Conservation (phyloP, 1,284 basidiomycete species). For the Rhodotorula sp. region DNA sequence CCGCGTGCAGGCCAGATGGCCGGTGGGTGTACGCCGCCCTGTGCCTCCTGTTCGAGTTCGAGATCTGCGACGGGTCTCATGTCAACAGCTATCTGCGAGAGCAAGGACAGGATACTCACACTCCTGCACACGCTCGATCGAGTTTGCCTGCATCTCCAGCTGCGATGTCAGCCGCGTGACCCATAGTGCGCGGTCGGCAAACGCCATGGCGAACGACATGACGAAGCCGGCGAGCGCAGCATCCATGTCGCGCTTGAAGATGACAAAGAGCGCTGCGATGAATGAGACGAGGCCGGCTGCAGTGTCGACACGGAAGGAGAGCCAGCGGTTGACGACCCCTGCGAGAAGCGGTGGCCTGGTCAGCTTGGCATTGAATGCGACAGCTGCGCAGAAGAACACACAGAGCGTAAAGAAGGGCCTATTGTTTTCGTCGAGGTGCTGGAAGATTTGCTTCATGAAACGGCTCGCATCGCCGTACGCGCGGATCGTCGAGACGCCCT, state of each 20-base stretch:
- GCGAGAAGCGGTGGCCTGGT: slow-evolving; percentile 45
- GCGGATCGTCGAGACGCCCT: slow-evolving; percentile 57
- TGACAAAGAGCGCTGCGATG: slow-evolving; percentile 53
- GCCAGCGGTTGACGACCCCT: slow-evolving; percentile 52
- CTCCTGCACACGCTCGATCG: slow-evolving; percentile 57
- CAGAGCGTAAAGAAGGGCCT: slow-evolving; percentile 47
- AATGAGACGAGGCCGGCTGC: slow-evolving; percentile 55
- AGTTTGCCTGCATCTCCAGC: slow-evolving; percentile 55
- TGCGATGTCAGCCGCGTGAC: slow-evolving; percentile 55
- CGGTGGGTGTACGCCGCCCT: slow-evolving; percentile 54
- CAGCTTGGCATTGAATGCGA: slow-evolving; percentile 44
- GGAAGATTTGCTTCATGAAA: slow-evolving; percentile 54
- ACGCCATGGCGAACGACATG: slow-evolving; percentile 46
- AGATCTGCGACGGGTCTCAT: slow-evolving; percentile 42
- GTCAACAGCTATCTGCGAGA: neutral
- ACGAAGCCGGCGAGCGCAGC: slow-evolving; percentile 51
- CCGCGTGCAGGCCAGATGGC: slow-evolving; percentile 56
- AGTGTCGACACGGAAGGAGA: slow-evolving; percentile 54
- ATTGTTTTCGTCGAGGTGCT: slow-evolving; percentile 55
- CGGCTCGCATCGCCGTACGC: slow-evolving; percentile 57
- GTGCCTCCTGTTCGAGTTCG: slow-evolving; percentile 55
- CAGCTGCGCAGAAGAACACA: slow-evolving; percentile 39
- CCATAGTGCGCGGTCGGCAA: slow-evolving; percentile 55
- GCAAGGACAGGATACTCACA: slow-evolving; percentile 45
- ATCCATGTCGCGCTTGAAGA: slow-evolving; percentile 50